These are phyloP conservation scores for Symbiodinium pilosum DNA, from an alignment of 73 alveolate species.

Conservation along the genomic window DNA sequence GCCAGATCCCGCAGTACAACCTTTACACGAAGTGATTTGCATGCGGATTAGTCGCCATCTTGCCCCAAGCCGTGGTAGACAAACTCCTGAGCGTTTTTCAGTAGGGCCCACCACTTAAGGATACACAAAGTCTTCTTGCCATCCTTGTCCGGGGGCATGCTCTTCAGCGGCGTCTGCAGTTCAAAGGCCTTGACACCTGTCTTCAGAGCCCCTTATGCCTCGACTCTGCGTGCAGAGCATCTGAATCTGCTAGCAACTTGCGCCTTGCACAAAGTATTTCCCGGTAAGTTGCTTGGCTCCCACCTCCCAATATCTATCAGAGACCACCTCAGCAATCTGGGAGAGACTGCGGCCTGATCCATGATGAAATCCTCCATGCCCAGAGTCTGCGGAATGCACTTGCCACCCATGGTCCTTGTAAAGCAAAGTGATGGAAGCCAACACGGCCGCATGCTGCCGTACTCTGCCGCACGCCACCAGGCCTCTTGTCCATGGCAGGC, in stretches of 20 bases:
- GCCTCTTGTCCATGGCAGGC: conserved; percentile 82
- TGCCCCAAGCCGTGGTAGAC: conserved; percentile 76
- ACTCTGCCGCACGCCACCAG: not conserved
- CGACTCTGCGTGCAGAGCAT: too few relatives aligned
- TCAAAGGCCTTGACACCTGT: conserved; percentile 65
- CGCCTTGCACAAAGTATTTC: conserved; percentile 81
- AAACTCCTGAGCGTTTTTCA: conserved; percentile 62
- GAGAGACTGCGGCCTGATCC: conserved; percentile 19
- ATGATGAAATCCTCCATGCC: conserved; percentile 91
- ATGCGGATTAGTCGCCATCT: too few relatives aligned
- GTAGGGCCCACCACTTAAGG: too few relatives aligned
- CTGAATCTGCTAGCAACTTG: not conserved
- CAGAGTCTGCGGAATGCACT: conserved; percentile 73
- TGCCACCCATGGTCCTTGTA: conserved; percentile 94
- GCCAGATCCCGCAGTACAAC: not conserved
- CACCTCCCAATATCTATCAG: conserved; percentile 11
- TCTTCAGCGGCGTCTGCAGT: conserved; percentile 17
- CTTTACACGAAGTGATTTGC: not conserved
- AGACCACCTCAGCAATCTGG: too few relatives aligned
- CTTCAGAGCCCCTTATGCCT: not conserved
- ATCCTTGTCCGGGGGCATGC: conserved; percentile 71
- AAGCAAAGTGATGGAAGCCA: too few relatives aligned
- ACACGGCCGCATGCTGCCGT: too few relatives aligned
- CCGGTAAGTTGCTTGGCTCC: conserved; percentile 37
- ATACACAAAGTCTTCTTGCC: not conserved